These are phyloP conservation scores for Podaxis pistillaris DNA, from an alignment of 768 basidiomycete species.

Conservation along the genomic window DNA sequence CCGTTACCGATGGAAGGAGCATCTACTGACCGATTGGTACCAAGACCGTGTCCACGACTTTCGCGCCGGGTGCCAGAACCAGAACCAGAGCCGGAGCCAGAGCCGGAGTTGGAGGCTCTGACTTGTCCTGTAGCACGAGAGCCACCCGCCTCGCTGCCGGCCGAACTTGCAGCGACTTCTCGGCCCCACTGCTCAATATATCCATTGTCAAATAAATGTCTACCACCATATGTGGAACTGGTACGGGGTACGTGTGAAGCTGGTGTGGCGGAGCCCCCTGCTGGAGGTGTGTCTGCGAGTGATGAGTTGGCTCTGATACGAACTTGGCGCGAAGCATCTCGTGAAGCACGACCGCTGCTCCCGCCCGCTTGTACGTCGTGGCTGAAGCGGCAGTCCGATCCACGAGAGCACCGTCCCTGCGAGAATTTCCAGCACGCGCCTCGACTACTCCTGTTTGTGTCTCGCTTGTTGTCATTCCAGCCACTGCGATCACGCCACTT, in stretches of 20 bases:
- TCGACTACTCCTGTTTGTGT: background rate
- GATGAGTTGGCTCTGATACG: background rate
- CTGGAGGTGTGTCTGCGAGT: background rate
- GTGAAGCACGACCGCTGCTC: conserved; percentile 7
- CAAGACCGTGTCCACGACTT: background rate
- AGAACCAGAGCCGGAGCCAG: too few species aligned
- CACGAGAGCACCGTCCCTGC: conserved; percentile 19
- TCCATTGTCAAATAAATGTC: background rate
- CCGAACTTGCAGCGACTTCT: conserved; percentile 5
- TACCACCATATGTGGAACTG: conserved; percentile 2
- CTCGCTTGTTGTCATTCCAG: background rate
- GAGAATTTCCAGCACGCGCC: background rate
- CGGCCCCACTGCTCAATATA: conserved; percentile 6
- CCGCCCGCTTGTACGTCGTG: conserved; percentile 20
- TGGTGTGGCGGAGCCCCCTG: background rate
- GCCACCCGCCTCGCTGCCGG: background rate
- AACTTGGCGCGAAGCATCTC: conserved; percentile 1
- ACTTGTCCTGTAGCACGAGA: background rate
- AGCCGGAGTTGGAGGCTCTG: background rate
- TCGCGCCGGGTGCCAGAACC: background rate
- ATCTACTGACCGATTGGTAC: conserved; percentile 15
- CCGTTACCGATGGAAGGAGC: conserved; percentile 8
- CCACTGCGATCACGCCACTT: background rate
- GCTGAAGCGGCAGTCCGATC: conserved; percentile 21
- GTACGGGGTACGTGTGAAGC: background rate